phyloP scores from a whole-genome alignment of 139 green algal species.

The Parachlorella kessleri region DNA sequence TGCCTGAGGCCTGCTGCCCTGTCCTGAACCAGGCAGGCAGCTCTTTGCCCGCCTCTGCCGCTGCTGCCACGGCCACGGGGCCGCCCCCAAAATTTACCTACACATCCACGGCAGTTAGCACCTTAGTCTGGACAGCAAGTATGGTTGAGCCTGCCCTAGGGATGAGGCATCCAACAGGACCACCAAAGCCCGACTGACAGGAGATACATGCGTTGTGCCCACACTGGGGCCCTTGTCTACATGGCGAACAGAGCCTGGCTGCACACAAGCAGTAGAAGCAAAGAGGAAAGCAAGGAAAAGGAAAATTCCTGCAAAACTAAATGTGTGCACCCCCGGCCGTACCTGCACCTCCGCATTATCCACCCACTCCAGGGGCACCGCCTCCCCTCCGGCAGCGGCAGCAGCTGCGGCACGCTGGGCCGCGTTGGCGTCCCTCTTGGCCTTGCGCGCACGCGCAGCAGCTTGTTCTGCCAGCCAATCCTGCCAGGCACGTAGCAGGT shows the following conservation, averaged over 20 bases:
- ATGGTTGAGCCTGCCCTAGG: too few species aligned
- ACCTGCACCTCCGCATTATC: conserved; percentile 37
- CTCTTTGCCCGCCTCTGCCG: conserved; percentile 30
- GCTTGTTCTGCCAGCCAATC: neutral
- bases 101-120: neutral
- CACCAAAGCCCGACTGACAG: too few species aligned
- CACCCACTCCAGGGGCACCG: conserved; percentile 39
- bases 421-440: neutral
- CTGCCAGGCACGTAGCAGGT: too few species aligned
- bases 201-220: too few species aligned
- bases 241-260: neutral
- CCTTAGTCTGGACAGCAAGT: too few species aligned
- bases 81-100: neutral
- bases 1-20: too few species aligned
- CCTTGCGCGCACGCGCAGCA: neutral
- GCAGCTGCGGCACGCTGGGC: neutral
- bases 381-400: conserved; percentile 6
- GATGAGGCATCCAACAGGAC: too few species aligned
- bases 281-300: too few species aligned
- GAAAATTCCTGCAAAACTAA: too few species aligned
- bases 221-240: too few species aligned
- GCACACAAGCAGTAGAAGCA: too few species aligned
- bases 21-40: conserved; percentile 40
- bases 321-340: too few species aligned
- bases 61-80: conserved; percentile 3